Evolutionary conservation across 1,284 basidiomycete species (phyloP).

Genomic region (Sanguinoderma infundibulare): DNA sequence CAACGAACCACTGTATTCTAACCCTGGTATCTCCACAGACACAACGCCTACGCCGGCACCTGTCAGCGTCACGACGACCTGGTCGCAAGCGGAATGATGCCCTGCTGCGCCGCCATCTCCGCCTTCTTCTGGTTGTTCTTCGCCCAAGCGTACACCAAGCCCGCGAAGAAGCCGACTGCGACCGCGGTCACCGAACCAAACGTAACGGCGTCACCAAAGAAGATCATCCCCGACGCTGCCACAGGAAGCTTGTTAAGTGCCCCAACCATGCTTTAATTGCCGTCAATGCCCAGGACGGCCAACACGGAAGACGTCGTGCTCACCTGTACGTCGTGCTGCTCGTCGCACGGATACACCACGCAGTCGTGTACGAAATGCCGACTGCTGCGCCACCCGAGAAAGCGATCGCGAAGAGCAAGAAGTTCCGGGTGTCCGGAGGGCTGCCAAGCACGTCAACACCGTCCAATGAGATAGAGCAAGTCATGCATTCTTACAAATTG

Average conservation of each 20-base stretch:
- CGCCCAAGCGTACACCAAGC: constrained; percentile 87
- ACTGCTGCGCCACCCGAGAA: constrained; percentile 98
- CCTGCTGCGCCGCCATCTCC: constrained; percentile 50
- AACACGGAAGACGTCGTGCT: constrained; percentile 13
- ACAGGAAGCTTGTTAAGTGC: constrained; percentile 99
- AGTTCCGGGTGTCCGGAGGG: constrained; percentile 80
- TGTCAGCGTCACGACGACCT: constrained; percentile 45
- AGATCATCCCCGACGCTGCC: constrained; percentile 94
- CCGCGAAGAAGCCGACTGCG: constrained; percentile 89
- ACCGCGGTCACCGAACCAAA: constrained; percentile 90
- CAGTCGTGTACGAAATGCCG: constrained; percentile 97
- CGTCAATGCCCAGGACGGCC: constrained; percentile 2
- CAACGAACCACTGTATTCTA: constrained; percentile 4
- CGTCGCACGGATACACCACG: constrained; percentile 97
- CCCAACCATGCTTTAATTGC: constrained; percentile 88
- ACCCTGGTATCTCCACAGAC: constrained; percentile 3
- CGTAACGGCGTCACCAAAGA: constrained; percentile 91
- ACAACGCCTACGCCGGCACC: constrained; percentile 2
- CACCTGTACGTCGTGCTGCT: constrained; percentile 97
- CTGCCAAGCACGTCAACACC: constrained; percentile 44
- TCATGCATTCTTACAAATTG: constrained; percentile 78
- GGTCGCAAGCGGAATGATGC: constrained; percentile 64
- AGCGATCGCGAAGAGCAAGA: constrained; percentile 87
- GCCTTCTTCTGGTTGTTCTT: constrained; percentile 87
- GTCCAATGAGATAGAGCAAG: not conserved